phyloP scores from a whole-genome alignment of 768 basidiomycete genomes.

The Gymnopilus dilepis region DNA sequence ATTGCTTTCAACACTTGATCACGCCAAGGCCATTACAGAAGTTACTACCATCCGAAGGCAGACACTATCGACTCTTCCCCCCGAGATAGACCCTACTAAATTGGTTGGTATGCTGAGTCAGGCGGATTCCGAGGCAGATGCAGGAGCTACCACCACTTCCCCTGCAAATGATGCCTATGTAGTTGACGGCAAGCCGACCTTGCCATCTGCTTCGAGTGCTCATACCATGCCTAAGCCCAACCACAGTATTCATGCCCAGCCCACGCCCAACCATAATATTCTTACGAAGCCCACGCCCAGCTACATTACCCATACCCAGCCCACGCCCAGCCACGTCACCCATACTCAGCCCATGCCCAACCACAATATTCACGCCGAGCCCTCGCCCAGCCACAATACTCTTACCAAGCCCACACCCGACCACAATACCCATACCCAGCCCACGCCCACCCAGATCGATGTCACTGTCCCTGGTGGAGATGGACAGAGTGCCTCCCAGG shows the following conservation, averaged over 20 bases:
- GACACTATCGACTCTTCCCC: constrained; percentile 30
- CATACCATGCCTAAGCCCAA: neutral
- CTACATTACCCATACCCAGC: no score
- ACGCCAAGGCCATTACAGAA: constrained; percentile 37
- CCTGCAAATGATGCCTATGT: neutral
- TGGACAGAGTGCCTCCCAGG: constrained; percentile 3
- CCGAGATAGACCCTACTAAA: constrained; percentile 32
- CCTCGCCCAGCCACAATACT: no score
- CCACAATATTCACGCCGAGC: no score
- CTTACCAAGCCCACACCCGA: no score
- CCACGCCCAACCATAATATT: no score
- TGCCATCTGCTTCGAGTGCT: neutral
- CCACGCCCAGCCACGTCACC: no score
- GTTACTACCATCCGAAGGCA: constrained; percentile 33
- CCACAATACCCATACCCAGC: no score
- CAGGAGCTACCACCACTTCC: neutral
- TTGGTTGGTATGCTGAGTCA: constrained; percentile 23
- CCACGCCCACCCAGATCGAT: neutral
- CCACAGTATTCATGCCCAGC: no score
- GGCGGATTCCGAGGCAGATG: constrained; percentile 1
- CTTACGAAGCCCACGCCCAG: no score
- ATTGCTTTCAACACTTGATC: constrained; percentile 42
- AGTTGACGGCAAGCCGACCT: neutral
- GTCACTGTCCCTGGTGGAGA: neutral
- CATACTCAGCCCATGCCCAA: no score